Percentiles rank a stretch among this genome's conserved stretches.
Evolutionary conservation across 768 basidiomycete genomes (phyloP).

Genomic region (Tulasnella sp.): DNA sequence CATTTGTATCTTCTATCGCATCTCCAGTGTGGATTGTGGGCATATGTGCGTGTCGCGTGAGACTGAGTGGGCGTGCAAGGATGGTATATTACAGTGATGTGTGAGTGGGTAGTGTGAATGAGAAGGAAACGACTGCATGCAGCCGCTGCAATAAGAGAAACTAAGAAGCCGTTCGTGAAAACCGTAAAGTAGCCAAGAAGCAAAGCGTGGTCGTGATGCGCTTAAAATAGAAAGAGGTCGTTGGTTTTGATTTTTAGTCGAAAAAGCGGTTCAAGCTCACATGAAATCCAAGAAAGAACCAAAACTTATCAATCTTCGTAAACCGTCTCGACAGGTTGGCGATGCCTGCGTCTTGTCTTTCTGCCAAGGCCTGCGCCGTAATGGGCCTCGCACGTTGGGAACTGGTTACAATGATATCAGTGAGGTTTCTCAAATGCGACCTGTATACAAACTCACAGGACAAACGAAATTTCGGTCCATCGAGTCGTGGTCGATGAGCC

Average conservation of each 20-base stretch:
- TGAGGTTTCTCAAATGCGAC: neutral
- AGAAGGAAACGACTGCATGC: neutral
- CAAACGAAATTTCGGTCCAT: conserved; percentile 4
- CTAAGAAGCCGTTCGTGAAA: neutral
- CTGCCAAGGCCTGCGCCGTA: neutral
- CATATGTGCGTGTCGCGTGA: neutral
- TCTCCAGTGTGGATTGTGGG: neutral
- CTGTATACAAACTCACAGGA: neutral
- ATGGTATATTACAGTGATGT: neutral
- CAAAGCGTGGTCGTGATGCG: neutral
- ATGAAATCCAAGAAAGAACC: neutral
- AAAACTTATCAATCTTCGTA: neutral
- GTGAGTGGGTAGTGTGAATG: neutral
- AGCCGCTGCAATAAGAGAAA: neutral
- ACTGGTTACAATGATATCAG: neutral
- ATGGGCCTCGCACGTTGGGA: neutral
- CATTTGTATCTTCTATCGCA: neutral
- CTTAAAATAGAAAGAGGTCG: neutral
- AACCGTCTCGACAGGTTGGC: neutral
- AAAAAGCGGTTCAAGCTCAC: neutral
- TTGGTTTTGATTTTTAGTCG: neutral
- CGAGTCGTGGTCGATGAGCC: neutral
- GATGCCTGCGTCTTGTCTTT: neutral
- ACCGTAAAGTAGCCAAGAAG: neutral
- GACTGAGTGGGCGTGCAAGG: neutral